Base-by-base conservation (phyloP, 768 basidiomycete species). In the Naganishia antarctica region DNA sequence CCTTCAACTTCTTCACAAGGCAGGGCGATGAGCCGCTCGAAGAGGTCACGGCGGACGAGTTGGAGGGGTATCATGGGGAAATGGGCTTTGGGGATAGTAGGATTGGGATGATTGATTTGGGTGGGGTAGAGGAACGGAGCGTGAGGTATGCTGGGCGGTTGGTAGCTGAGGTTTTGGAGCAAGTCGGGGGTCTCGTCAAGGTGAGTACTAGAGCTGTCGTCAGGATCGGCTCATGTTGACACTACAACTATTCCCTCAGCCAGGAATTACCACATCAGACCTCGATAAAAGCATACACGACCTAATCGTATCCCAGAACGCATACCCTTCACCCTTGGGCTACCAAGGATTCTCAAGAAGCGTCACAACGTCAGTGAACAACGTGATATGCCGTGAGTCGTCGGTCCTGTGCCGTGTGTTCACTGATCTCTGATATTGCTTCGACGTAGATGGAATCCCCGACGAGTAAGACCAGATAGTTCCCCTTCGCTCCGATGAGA, bases 281-380 rank as follows among this genome's bases (percentile, higher is more conserved):
- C 86, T 96, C 53, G 91, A 96, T 73, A 78, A 80, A 13, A 80
- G 81, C 0, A 79, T 93, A 41, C 91, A 93, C 63, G 81, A 86
- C 6, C 85, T 83, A 65, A 87, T 92, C 63, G 68, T 89, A 41
- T 76, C 80, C 0, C 81, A 82, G 69, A 81, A 81, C 25, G 92
- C 90, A 7, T 96, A 94, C 75, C 92, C 92, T 0, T 92, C 91
- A 9, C 89, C 92, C 0, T 78, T 94, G 51, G 81, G 81, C 0
- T 94, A 93, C 74, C 79, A 80, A 9, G 87, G 84, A 8, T 91
- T 85, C 74, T 88, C 89, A 9, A 84, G 83, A 64, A 86, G 88
- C 21, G 87, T 87, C 71, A 90, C 89, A 73, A 90, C 89, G 26
- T 91, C 91, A 67, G 81, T 93, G 61, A 96, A 96, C 72, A 94